Evolutionary conservation across 2,329 filamentous ascomycete genomes (phyloP), one percentile per base, ranked within the genome.

Genomic region (Diaporthe sp.): DNA sequence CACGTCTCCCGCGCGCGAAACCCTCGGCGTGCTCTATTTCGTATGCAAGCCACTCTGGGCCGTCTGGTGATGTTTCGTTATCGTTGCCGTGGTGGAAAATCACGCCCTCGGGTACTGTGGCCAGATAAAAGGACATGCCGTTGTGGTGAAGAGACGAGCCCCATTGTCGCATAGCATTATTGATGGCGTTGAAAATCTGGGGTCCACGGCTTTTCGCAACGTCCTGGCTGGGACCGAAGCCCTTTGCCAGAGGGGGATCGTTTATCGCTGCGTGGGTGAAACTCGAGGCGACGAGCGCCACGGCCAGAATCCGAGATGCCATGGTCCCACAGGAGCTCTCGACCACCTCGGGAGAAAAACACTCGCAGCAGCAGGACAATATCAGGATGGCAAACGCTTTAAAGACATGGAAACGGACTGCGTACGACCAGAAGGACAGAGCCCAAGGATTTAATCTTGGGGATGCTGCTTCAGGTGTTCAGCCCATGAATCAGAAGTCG

Each of bases 101-200:
- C 0, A 91, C 93, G 4, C 91, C 92, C 25, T 86, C 85, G 0
- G 93, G 93, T 0, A 95, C 88, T 0, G 87, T 89, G 1, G 89
- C 93, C 0, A 93, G 86, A 79, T 95, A 94, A 78, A 94, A 88
- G 1, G 92, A 91, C 87, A 95, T 92, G 73, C 94, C 94, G 81
- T 95, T 95, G 82, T 95, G 94, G 75, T 94, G 89, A 3, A 94
- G 81, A 0, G 92, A 92, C 0, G 92, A 94, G 1, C 92, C 93
- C 90, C 92, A 95, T 85, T 95, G 93, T 49, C 94, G 88, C 86
- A 94, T 91, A 0, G 93, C 92, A 13, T 91, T 91, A 78, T 95
- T 91, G 25, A 95, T 86, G 22, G 92, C 88, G 80, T 95, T 95
- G 88, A 95, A 95, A 74, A 95, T 90, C 76, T 90, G 88, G 78